phyloP scores from a whole-genome alignment of 306 rosid species.

The Trifolium fragiferum region DNA sequence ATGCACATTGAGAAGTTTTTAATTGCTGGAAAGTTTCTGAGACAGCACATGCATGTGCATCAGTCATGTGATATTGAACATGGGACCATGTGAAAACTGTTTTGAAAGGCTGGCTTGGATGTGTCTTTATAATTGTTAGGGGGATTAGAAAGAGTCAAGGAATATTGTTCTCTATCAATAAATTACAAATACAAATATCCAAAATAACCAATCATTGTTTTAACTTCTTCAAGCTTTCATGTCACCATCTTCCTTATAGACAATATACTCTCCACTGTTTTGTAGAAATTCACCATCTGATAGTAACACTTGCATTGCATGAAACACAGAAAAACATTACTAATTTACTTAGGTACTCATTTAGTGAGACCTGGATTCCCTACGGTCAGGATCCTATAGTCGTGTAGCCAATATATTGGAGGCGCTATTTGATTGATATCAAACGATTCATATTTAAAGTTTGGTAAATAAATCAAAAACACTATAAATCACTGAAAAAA shows the following conservation, averaged over 20 bases:
- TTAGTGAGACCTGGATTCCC: not conserved
- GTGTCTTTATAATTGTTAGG: slow-evolving; percentile 33
- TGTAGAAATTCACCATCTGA: slow-evolving; percentile 27
- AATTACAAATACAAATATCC: slow-evolving; percentile 50
- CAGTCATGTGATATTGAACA: slow-evolving; percentile 52
- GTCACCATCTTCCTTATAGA: slow-evolving; percentile 39
- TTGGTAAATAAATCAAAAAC: too few species aligned
- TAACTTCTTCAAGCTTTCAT: slow-evolving; percentile 40
- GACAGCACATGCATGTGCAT: slow-evolving; percentile 63
- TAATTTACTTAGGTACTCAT: slow-evolving; percentile 3
- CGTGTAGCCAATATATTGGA: too few species aligned
- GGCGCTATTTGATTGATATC: too few species aligned
- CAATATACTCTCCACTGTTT: not conserved
- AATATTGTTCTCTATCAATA: slow-evolving; percentile 49
- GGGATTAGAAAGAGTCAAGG: slow-evolving; percentile 38
- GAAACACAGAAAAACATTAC: not conserved
- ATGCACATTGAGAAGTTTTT: slow-evolving; percentile 27
- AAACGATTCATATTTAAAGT: too few species aligned
- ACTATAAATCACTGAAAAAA: too few species aligned
- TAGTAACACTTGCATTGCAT: not conserved
- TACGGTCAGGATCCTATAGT: too few species aligned
- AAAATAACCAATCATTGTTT: slow-evolving; percentile 66
- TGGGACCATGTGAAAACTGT: slow-evolving; percentile 72
- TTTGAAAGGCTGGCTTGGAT: slow-evolving; percentile 57
- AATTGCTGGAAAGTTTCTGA: slow-evolving; percentile 57